These are phyloP conservation scores for Schwanniomyces occidentalis DNA, from an alignment of 805 yeast genomes.

Conservation along the genomic window DNA sequence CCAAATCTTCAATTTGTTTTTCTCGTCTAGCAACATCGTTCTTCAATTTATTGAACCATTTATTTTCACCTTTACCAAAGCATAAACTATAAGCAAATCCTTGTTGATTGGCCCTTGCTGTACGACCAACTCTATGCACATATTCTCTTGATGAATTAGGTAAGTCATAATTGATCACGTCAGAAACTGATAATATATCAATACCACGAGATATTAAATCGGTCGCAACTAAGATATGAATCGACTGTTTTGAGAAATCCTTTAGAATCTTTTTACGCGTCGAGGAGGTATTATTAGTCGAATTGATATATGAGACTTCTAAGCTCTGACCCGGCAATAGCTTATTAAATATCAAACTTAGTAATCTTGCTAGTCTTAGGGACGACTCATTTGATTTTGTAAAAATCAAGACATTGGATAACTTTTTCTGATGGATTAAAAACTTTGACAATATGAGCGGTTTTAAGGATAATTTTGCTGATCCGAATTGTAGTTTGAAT, in stretches of 20 bases:
- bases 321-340: slow-evolving; percentile 13
- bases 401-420: slow-evolving; percentile 54
- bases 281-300: slow-evolving; percentile 51
- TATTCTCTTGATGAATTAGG: slow-evolving; percentile 90
- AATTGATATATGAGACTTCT: slow-evolving; percentile 52
- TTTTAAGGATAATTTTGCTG: slow-evolving; percentile 49
- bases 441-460: slow-evolving; percentile 72
- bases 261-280: slow-evolving; percentile 56
- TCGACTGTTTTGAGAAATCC: slow-evolving; percentile 55
- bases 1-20: slow-evolving; percentile 18
- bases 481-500: slow-evolving; percentile 39
- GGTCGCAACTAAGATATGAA: slow-evolving; percentile 68
- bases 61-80: slow-evolving; percentile 77
- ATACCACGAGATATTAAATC: slow-evolving; percentile 97
- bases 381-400: slow-evolving; percentile 84
- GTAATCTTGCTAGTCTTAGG: slow-evolving; percentile 68
- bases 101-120: slow-evolving; percentile 83
- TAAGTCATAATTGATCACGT: slow-evolving; percentile 86
- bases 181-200: slow-evolving; percentile 67
- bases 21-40: slow-evolving; percentile 48
- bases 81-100: slow-evolving; percentile 78
- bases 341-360: slow-evolving; percentile 42
- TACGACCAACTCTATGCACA: slow-evolving; percentile 94
- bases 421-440: slow-evolving; percentile 34
- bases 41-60: slow-evolving; percentile 55